Base-by-base conservation (phyloP, 2,329 filamentous ascomycete genomes). In the Cytospora piceae region DNA sequence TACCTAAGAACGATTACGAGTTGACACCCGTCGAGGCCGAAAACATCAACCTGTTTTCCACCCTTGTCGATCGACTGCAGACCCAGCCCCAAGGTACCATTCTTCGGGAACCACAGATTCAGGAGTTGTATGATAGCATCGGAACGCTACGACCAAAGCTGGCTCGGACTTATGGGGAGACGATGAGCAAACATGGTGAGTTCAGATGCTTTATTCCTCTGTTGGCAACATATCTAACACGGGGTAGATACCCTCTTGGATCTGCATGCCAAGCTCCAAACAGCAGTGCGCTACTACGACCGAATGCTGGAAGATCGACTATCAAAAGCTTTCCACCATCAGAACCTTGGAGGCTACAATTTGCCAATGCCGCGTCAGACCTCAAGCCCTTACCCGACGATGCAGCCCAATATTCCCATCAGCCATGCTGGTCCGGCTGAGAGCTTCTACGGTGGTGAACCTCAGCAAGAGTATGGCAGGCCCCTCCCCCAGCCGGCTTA, bases 111-210 rank as follows among this genome's bases (percentile, higher is more conserved):
- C 95, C 95, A 1, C 95, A 98, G 75, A 97, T 99, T 59, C 95
- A 99, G 77, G 95, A 99, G 78, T 82, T 99, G 5, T 99, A 99
- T 75, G 95, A 98, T 74, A 96, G 94, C 72, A 98, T 99, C 72
- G 93, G 94, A n/a, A 85, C 93, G 20, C 81, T 99, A 69, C 87
- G 95, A 58, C 95, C 95, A 1, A 99, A 99, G 77, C 83, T 99
- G 63, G 95, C 95, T 5, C 87, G 95, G 65, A 97, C 94, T 0
- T 97, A 98, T 74, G 95, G 95, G 63, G 95, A 99, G 80, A 97
- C 95, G 0, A 98, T 99, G 95, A 98, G 95, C 85, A 99, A 99
- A 78, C 95, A 98, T 77, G 94, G 92, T 92, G 81, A 75, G 87
- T 79, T 32, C 14, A 49, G 3, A 17, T n/a, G 3, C 27, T 4